A percentile compares a stretch with the other conserved stretches of the same genome.
phyloP scores from a whole-genome alignment of 192 early-diverging fungal genomes.

The Podila horticola region DNA sequence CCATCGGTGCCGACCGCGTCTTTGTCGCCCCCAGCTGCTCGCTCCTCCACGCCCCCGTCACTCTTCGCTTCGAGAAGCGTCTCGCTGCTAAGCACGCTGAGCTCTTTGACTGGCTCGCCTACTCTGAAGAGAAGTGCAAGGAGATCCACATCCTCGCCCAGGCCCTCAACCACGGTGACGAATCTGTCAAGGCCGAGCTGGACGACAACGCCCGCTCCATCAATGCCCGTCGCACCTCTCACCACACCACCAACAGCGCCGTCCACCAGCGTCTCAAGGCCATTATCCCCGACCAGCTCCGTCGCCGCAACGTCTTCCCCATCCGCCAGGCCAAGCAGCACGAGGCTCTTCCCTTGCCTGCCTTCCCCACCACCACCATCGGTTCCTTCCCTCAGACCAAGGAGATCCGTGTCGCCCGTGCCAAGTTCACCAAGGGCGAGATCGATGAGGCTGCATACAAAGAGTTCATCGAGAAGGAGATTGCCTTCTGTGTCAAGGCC shows the following conservation, averaged over 20 bases:
- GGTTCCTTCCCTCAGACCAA: slow-evolving; percentile 99
- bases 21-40: slow-evolving; percentile 93
- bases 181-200: slow-evolving; percentile 73
- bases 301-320: slow-evolving; percentile 77
- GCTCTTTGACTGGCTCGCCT: slow-evolving; percentile 92
- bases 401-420: slow-evolving; percentile 93
- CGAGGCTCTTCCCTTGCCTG: slow-evolving; percentile 81
- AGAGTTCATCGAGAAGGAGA: slow-evolving; percentile 87
- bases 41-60: slow-evolving; percentile 92
- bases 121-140: slow-evolving; percentile 91
- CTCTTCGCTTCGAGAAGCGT: slow-evolving; percentile 78
- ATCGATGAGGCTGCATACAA: slow-evolving; percentile 76
- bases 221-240: slow-evolving; percentile 76
- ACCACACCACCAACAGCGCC: slow-evolving; percentile 82
- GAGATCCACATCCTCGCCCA: slow-evolving; percentile 81
- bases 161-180: slow-evolving; percentile 60
- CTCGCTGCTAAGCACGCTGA: slow-evolving; percentile 78
- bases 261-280: slow-evolving; percentile 80
- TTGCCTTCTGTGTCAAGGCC: slow-evolving; percentile 82
- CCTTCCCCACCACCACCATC: slow-evolving; percentile 97
- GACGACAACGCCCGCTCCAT: slow-evolving; percentile 76
- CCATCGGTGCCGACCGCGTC: slow-evolving; percentile 78
- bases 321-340: slow-evolving; percentile 80
- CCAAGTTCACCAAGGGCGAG: slow-evolving; percentile 88
- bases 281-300: slow-evolving; percentile 77